Evolutionary conservation across 345 rosid species (phyloP), one percentile per base, ranked within the genome.

Genomic region (Sonneratia caseolaris): DNA sequence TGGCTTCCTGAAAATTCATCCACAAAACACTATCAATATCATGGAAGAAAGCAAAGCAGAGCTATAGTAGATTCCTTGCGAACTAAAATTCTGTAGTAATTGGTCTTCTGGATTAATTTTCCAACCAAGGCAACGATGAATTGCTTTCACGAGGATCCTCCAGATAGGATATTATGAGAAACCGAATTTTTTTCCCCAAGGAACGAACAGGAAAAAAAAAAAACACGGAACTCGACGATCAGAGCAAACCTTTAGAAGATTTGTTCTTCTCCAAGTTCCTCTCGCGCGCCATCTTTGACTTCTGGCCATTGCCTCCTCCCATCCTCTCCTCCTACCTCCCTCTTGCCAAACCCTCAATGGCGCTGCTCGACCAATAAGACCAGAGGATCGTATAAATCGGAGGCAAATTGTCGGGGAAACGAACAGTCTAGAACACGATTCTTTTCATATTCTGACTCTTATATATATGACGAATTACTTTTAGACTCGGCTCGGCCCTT

Each of bases 261-360:
- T 78, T 83, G 24, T 73, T 75, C 82, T 83, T 85, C 78, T 85
- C 91, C 72, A 76, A 3, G 76, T 85, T 77, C 79, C 45, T 82
- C 78, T 82, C 82, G 15, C 88, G 86, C 4, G 88, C 86, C 83
- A 76, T 85, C 82, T 79, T 85, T 69, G 88, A 43, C 42, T 85
- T 85, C 68, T 85, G 87, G 66, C 57, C 87, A 77, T 84, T 84
- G 75, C 87, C 87, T 11, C 85, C 85, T 69, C 87, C 87, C 85
- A 82, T 84, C 59, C 27, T 65, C 66, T 45, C 38, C 69, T 18
- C 18, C 42, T 2, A 47, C 5, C 51, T 47, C 14, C 15, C 51
- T 8, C 15, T 9, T 14, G n/a, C 66, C 45, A 14, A 73, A 67
- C 76, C 73, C 70, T 73, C 32, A 49, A 53, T 51, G n/a, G 48